phyloP scores from a whole-genome alignment of 176 grass and related monocot genomes.

The Phoenix dactylifera region DNA sequence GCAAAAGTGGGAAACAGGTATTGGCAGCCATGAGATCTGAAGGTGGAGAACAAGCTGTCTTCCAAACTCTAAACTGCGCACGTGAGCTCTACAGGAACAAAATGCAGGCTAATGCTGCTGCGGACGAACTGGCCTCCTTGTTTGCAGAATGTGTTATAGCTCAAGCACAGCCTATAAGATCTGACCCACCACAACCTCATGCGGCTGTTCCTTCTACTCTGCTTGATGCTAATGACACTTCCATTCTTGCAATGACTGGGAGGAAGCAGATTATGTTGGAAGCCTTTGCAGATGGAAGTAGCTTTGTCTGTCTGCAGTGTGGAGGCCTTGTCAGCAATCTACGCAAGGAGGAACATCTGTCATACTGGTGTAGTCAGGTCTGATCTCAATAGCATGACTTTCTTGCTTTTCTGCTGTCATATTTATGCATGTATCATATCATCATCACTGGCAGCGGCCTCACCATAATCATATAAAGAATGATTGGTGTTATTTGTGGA shows the following conservation, averaged over 20 bases:
- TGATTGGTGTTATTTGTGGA: no score
- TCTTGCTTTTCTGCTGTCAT: no score
- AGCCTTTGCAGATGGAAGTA: conserved; percentile 83
- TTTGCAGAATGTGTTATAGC: conserved; percentile 89
- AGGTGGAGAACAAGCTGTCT: conserved; percentile 68
- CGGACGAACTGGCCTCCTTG: conserved; percentile 67
- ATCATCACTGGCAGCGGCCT: no score
- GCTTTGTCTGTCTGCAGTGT: conserved; percentile 89
- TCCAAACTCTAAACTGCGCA: conserved; percentile 60
- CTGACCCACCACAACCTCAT: conserved; percentile 15
- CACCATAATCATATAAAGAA: no score
- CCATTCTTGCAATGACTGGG: conserved; percentile 67
- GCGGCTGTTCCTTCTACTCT: conserved; percentile 31
- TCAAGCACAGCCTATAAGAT: conserved; percentile 38
- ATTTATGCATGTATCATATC: no score
- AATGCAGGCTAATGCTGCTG: conserved; percentile 25
- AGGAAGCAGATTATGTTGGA: conserved; percentile 86
- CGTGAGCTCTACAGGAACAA: conserved; percentile 70
- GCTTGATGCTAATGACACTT: conserved; percentile 45
- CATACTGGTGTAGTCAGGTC: conserved; percentile 55
- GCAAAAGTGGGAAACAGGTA: conserved; percentile 27
- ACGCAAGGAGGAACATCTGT: conserved; percentile 77
- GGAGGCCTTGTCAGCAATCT: conserved; percentile 66
- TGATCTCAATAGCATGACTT: no score
- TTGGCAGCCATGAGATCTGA: conserved; percentile 67